These are phyloP conservation scores for rapeseed (Brassica napus) DNA, from an alignment of 345 rosid genomes.

Conservation along the genomic window DNA sequence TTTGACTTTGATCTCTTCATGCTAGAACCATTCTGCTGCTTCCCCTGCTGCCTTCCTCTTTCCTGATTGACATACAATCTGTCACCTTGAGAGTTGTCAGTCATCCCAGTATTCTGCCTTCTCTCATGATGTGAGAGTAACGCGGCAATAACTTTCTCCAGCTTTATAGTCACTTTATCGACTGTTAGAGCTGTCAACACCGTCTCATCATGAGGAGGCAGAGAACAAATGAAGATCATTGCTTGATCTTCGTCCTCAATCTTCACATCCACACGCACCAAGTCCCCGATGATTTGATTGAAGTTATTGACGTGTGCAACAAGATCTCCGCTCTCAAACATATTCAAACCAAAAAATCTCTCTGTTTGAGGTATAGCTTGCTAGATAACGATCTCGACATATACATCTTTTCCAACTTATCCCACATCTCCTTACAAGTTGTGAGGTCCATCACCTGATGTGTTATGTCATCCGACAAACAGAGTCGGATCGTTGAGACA, in stretches of 20 bases:
- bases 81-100: not conserved
- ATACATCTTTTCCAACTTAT: not conserved
- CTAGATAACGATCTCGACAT: not conserved
- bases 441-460: not conserved
- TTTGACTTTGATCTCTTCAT: not conserved
- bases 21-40: not conserved
- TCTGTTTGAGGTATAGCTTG: not conserved
- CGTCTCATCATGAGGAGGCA: not conserved
- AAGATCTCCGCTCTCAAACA: not conserved
- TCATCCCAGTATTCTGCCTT: too few relatives aligned
- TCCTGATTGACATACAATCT: not conserved
- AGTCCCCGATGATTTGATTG: not conserved
- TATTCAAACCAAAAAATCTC: not conserved
- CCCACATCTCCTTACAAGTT: not conserved
- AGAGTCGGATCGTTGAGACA: not conserved
- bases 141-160: not conserved
- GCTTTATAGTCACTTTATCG: not conserved
- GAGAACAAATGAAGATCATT: not conserved
- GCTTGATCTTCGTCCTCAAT: not conserved
- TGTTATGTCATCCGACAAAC: not conserved
- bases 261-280: not conserved
- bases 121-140: not conserved
- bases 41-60: not conserved
- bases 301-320: not conserved
- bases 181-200: not conserved